Evolutionary conservation across 2,329 filamentous ascomycete species (phyloP), one percentile per base, ranked within the genome.

Genomic region (Nemania bipapillata): DNA sequence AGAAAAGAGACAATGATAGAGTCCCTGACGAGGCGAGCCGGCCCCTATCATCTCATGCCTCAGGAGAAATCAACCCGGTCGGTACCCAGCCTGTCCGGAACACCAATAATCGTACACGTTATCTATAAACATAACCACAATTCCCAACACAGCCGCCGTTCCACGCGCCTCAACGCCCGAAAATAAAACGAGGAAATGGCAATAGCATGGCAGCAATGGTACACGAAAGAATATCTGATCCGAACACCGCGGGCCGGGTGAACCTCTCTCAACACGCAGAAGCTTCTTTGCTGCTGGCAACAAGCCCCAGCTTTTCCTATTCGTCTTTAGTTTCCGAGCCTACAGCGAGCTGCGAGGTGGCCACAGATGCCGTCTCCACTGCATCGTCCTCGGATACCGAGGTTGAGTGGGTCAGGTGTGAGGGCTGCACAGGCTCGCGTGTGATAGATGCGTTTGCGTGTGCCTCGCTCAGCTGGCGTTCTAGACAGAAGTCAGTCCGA

Each of bases 391-490:
- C 84, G 3, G 79, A 82, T 2, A 80, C 74, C 0, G 83, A 85
- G 17, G 83, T 83, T 2, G 85, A 83, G 17, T 82, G 82, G 9
- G 80, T 83, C 45, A 88, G 77, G 15, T 84, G 81, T 1, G 86
- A 88, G 24, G 81, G 81, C 28, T 84, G 80, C n/a, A 80, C 73
- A 4, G 86, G 85, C 69, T 86, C 85, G 45, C 80, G 79, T n/a
- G 82, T 83, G 7, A 81, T 72, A 4, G 77, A 55, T 63, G 77
- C 56, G 66, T 73, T 70, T 63, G 79, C 75, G n/a, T 79, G 76
- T 12, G 79, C 50, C n/a, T 87, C 85, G 28, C 78, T 77, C 3
- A 88, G 77, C 74, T 87, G 85, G 67, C 86, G 85, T 75, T 88
- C 86, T 87, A 68, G 35, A 30, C 12, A 28, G 2, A 35, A 4